Evolutionary conservation across 768 basidiomycete species (phyloP).

Genomic region (Leccinum barrowsii): DNA sequence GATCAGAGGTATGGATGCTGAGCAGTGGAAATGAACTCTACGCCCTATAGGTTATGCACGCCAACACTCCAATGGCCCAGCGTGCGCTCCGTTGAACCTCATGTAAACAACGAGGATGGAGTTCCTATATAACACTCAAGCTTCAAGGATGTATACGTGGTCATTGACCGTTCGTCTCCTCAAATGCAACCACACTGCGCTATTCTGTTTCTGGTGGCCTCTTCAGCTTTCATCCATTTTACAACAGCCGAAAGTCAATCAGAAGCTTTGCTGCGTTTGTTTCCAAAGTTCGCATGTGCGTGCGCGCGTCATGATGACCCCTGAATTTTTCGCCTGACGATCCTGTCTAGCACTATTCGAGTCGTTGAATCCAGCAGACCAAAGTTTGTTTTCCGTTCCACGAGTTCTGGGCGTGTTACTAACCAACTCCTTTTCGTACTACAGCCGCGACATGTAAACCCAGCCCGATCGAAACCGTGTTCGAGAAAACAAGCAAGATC

Average conservation of each 20-base stretch:
- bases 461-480: neutral
- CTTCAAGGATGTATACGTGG: neutral
- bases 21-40: neutral
- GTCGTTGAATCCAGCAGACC: neutral
- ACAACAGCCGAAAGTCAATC: neutral
- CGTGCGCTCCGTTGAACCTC: neutral
- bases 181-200: constrained; percentile 1
- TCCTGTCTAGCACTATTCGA: neutral
- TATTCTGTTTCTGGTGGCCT: neutral
- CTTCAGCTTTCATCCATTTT: neutral
- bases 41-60: neutral
- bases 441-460: neutral
- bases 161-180: neutral
- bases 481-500: constrained; percentile 1
- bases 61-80: neutral
- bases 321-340: neutral
- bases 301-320: neutral
- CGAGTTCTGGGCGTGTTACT: neutral
- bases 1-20: neutral
- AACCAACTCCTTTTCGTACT: neutral
- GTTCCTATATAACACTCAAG: constrained; percentile 1
- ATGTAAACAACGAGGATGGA: neutral
- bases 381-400: neutral
- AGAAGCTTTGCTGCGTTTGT: neutral
- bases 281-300: neutral